Evolutionary conservation across 805 yeast species (phyloP).

Genomic region (Starmera caribaea): DNA sequence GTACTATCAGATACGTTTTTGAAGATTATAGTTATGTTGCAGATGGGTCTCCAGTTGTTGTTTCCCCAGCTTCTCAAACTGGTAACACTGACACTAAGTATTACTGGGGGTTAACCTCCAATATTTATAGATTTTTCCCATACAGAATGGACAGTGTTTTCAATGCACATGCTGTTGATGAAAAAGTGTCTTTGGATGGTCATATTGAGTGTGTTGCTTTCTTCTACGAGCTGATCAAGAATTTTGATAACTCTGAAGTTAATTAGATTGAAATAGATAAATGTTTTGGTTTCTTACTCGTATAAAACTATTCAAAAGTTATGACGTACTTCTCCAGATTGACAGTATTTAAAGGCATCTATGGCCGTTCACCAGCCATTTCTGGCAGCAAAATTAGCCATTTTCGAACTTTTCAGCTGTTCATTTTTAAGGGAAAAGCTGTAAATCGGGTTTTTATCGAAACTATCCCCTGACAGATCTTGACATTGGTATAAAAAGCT

Average conservation of each 20-base stretch:
- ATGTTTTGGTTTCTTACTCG: too few species aligned
- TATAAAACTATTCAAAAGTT: too few species aligned
- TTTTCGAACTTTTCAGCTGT: too few species aligned
- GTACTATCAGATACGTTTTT: conserved; percentile 41
- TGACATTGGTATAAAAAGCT: too few species aligned
- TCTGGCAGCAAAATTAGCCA: too few species aligned
- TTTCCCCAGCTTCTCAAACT: background rate
- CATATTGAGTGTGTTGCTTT: conserved; percentile 10
- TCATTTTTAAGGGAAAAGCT: too few species aligned
- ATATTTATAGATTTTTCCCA: conserved; percentile 10
- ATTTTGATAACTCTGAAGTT: conserved; percentile 11
- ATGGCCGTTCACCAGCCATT: too few species aligned
- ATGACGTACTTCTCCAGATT: too few species aligned
- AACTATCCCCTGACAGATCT: too few species aligned
- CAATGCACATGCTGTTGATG: conserved; percentile 12
- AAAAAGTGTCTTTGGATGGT: conserved; percentile 8
- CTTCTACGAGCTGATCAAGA: conserved; percentile 19
- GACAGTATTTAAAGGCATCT: too few species aligned
- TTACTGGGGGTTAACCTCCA: conserved; percentile 10
- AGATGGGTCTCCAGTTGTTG: conserved; percentile 11
- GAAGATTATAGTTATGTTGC: conserved; percentile 28
- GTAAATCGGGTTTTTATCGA: too few species aligned
- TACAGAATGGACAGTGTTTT: conserved; percentile 2
- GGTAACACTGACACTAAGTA: conserved; percentile 1
- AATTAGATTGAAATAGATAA: background rate